Conservation (phyloP, 2,329 filamentous ascomycete species). For the Phialocephala subalpina region DNA sequence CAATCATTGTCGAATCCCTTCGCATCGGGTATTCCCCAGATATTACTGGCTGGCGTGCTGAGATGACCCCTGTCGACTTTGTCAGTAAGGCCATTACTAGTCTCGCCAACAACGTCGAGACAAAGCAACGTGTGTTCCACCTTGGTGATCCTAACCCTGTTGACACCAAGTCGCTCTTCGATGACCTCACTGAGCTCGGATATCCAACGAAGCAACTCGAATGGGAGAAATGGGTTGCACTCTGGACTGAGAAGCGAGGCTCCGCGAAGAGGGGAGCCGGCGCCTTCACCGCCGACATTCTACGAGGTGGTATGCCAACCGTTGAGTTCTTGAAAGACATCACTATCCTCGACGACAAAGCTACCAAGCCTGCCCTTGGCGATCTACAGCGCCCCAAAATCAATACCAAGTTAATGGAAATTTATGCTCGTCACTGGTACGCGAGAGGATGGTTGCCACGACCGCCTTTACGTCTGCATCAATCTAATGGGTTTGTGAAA, state of each 20-base stretch:
- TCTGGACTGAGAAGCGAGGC: conserved; percentile 77
- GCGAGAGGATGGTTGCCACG: conserved; percentile 78
- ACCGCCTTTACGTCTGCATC: conserved; percentile 60
- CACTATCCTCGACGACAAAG: conserved; percentile 76
- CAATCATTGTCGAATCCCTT: conserved; percentile 79
- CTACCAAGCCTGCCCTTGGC: conserved; percentile 67
- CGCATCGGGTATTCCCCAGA: conserved; percentile 75
- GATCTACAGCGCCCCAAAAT: conserved; percentile 72
- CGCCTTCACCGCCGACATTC: conserved; percentile 79
- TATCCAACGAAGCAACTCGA: conserved; percentile 71
- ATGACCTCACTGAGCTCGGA: conserved; percentile 69
- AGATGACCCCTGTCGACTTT: conserved; percentile 88
- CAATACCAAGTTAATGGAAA: conserved; percentile 74
- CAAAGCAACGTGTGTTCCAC: conserved; percentile 74
- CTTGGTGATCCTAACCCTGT: conserved; percentile 77
- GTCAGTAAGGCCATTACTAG: conserved; percentile 78
- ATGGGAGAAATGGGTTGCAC: conserved; percentile 77
- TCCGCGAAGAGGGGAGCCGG: conserved; percentile 71
- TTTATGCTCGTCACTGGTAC: conserved; percentile 82
- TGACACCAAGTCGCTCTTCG: conserved; percentile 70
- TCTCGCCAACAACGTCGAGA: conserved; percentile 69
- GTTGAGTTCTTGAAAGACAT: conserved; percentile 75
- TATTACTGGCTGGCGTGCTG: conserved; percentile 77
- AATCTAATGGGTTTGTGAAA: conserved; percentile 52
- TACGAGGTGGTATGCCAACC: conserved; percentile 81